Base-by-base conservation (phyloP, 169 alveolate species). In the Plasmodium gonderi region DNA sequence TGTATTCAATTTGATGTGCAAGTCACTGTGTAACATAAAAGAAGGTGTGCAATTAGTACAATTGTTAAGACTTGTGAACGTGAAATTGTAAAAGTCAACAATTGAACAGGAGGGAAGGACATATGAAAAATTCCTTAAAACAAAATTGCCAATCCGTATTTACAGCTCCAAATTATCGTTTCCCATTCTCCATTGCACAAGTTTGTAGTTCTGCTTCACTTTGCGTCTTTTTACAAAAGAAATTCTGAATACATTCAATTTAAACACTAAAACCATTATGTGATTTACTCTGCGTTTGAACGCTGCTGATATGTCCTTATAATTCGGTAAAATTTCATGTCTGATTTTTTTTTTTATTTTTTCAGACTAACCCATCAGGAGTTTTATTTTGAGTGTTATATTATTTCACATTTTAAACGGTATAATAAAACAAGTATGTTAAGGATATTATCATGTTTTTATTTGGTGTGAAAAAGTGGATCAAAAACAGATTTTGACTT, bases 231-330 rank as follows among this genome's bases (percentile, higher is more conserved):
- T n/a, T n/a, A n/a, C n/a, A n/a, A n/a, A n/a, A n/a, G n/a, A n/a
- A n/a, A n/a, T n/a, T n/a, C n/a, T n/a, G n/a, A n/a, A n/a, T n/a
- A n/a, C n/a, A n/a, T n/a, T n/a, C n/a, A n/a, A n/a, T n/a, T n/a
- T n/a, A n/a, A n/a, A n/a, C 40, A 12, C 33, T 60, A 29, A 12
- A 60, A 29, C 72, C 72, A 60, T 20, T 60, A 23, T 60, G 72
- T n/a, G 40, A 60, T 23, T 60, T 60, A 11, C 72, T 5, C 40
- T 36, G 14, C 38, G 26, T 60, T 60, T 60, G 6, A 60, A 60
- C 17, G 72, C 72, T 60, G 72, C 72, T 23, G 72, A 60, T 23
- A 60, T 60, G 72, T 29, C 72, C 72, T n/a, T 36, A n/a, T n/a
- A 60, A 60, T 60, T 60, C 26, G n/a, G 72, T 60, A 36, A 60